A percentile compares a stretch with the other conserved stretches of the same genome.
These are phyloP conservation scores for Penicillium angulare DNA, from an alignment of 495 filamentous ascomycete species.

Conservation along the genomic window DNA sequence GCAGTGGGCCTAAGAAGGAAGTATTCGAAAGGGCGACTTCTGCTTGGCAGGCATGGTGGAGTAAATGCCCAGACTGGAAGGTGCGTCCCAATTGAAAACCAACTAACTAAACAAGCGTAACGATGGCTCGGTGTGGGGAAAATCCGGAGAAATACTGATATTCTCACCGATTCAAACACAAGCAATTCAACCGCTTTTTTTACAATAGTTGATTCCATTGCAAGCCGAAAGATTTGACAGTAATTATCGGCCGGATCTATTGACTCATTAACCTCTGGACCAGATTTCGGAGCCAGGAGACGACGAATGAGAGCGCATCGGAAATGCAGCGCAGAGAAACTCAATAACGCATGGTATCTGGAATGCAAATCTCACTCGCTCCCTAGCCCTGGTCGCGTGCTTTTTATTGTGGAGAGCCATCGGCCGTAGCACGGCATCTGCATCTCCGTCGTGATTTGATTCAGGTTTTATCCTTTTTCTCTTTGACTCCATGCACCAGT, in stretches of 20 bases:
- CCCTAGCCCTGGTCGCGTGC: background rate
- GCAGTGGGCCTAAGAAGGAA: slow-evolving; percentile 5
- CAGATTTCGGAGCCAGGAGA: slow-evolving; percentile 2
- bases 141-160: background rate
- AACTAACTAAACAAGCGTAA: background rate
- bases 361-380: no score
- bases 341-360: background rate
- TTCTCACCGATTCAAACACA: no score
- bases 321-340: slow-evolving; percentile 2
- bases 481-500: background rate
- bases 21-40: slow-evolving; percentile 1
- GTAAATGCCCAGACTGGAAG: slow-evolving; percentile 13
- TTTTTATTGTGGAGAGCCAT: slow-evolving; percentile 3
- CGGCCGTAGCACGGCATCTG: background rate
- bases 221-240: no score
- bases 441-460: background rate
- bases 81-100: background rate
- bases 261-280: background rate
- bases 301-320: slow-evolving; percentile 8
- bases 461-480: no score
- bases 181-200: no score
- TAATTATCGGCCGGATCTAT: no score
- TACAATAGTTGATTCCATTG: no score
- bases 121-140: background rate
- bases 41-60: slow-evolving; percentile 17